These are phyloP conservation scores for Gentiana dahurica DNA, from an alignment of 257 asterid genomes.

Conservation along the genomic window DNA sequence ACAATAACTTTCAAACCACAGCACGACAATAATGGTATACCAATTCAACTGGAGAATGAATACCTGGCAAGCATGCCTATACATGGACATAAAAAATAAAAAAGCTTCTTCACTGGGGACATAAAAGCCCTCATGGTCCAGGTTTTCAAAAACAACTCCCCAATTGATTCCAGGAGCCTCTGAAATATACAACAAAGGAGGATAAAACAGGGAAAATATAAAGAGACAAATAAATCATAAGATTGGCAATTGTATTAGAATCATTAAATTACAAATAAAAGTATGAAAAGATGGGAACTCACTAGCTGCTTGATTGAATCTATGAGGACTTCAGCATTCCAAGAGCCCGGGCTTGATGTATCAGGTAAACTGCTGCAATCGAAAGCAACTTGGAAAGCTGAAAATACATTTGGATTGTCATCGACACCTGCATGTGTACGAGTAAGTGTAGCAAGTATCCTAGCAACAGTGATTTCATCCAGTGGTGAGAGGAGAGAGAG, in stretches of 20 bases:
- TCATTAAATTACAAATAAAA: constrained; percentile 1
- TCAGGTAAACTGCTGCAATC: constrained; percentile 40
- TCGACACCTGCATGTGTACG: constrained; percentile 60
- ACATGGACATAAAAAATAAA: constrained; percentile 75
- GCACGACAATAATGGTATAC: not conserved
- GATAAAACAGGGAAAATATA: constrained; percentile 2
- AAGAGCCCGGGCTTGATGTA: constrained; percentile 40
- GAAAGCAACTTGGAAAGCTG: constrained; percentile 68
- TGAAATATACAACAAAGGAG: not conserved
- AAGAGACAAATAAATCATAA: not conserved
- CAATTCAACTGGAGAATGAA: not conserved
- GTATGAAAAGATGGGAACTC: constrained; percentile 13
- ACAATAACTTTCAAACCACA: too few species aligned
- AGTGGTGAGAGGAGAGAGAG: constrained; percentile 69
- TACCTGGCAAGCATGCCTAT: constrained; percentile 78
- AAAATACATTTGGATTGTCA: constrained; percentile 55
- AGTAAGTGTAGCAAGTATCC: constrained; percentile 67
- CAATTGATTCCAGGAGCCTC: constrained; percentile 86
- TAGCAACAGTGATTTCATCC: constrained; percentile 67
- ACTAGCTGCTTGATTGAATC: constrained; percentile 92
- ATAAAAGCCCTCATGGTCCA: constrained; percentile 89
- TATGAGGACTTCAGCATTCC: constrained; percentile 72
- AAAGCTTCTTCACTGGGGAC: constrained; percentile 71
- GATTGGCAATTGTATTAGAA: not conserved
- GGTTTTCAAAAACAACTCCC: constrained; percentile 64